phyloP scores from a whole-genome alignment of 2,329 filamentous ascomycete genomes.

The Monascus ruber region DNA sequence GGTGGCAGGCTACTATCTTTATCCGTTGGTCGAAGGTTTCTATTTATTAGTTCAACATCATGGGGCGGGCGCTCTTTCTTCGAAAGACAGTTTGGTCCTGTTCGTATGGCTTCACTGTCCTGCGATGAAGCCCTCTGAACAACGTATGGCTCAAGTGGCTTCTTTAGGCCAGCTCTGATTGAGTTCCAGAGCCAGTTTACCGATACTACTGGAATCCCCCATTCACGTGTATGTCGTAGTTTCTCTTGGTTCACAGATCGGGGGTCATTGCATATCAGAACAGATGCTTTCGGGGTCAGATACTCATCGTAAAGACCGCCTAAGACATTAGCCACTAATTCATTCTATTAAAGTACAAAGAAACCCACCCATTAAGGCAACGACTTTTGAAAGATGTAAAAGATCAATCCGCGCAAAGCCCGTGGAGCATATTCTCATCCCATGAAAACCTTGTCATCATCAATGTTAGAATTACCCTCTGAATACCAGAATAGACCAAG shows the following conservation, averaged over 20 bases:
- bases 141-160: slow-evolving; percentile 38
- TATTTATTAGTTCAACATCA: neutral
- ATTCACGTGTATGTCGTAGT: slow-evolving; percentile 60
- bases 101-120: slow-evolving; percentile 9
- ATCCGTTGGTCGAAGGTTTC: too few species aligned
- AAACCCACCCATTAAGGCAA: slow-evolving; percentile 55
- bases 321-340: slow-evolving; percentile 14
- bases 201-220: slow-evolving; percentile 69
- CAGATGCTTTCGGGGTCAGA: slow-evolving; percentile 57
- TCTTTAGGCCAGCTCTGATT: slow-evolving; percentile 43
- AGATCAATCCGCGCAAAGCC: slow-evolving; percentile 77
- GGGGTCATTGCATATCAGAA: slow-evolving; percentile 60
- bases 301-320: slow-evolving; percentile 71
- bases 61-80: slow-evolving; percentile 6
- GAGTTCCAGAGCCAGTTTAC: slow-evolving; percentile 79
- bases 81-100: slow-evolving; percentile 9
- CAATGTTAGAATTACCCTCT: slow-evolving; percentile 3
- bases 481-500: neutral
- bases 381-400: slow-evolving; percentile 67
- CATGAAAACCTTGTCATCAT: slow-evolving; percentile 45
- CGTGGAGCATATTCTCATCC: slow-evolving; percentile 65
- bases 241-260: slow-evolving; percentile 56
- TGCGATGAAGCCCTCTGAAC: slow-evolving; percentile 17
- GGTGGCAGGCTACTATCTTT: too few species aligned
- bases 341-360: neutral